Conservation (phyloP, 495 filamentous ascomycete genomes). For the Emericellopsis terricola region DNA sequence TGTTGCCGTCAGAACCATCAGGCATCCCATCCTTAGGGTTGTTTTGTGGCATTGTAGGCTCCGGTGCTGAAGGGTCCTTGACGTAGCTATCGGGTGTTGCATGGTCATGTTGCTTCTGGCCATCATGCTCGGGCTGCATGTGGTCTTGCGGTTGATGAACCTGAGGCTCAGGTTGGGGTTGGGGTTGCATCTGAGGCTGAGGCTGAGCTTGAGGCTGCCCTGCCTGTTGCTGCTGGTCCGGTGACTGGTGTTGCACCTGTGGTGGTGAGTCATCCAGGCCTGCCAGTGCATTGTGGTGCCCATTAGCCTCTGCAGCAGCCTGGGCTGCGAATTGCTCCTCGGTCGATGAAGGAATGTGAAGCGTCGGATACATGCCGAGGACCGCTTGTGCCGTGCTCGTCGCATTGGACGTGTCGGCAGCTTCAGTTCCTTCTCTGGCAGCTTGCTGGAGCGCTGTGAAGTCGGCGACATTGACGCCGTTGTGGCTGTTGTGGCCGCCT, state of each 20-base stretch:
- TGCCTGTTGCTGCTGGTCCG: constrained; percentile 3
- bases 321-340: constrained; percentile 46
- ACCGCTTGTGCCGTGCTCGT: constrained; percentile 58
- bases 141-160: not conserved
- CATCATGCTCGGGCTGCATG: not conserved
- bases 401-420: constrained; percentile 25
- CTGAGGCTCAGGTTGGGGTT: not conserved
- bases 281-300: constrained; percentile 15
- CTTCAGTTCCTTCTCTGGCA: constrained; percentile 23
- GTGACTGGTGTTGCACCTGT: constrained; percentile 6
- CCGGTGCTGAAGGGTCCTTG: too few species aligned
- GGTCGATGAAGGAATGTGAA: constrained; percentile 54
- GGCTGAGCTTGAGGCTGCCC: constrained; percentile 2
- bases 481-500: constrained; percentile 15
- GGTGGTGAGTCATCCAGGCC: too few species aligned
- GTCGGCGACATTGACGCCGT: constrained; percentile 20
- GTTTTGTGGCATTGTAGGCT: too few species aligned
- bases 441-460: constrained; percentile 31
- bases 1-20: too few species aligned
- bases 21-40: too few species aligned
- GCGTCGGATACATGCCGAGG: constrained; percentile 43
- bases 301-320: constrained; percentile 14
- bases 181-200: not conserved
- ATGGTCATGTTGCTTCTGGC: too few species aligned
- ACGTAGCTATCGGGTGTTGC: constrained; percentile 18